Percentiles rank a stretch among this genome's conserved stretches.
phyloP scores from a whole-genome alignment of 2,329 filamentous ascomycete genomes.

The Incumbomyces lentus region DNA sequence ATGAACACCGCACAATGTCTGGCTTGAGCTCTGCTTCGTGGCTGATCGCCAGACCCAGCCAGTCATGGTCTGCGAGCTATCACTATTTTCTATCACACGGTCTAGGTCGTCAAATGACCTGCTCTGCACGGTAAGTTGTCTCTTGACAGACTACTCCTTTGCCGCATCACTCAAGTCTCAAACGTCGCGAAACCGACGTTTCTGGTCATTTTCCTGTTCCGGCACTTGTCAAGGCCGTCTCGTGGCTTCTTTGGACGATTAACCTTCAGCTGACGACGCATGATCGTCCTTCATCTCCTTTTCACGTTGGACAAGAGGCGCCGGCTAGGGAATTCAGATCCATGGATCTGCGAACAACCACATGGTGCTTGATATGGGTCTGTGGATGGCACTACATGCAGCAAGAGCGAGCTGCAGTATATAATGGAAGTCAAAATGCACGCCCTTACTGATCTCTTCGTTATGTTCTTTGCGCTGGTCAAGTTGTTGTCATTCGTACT shows the following conservation, averaged over 20 bases:
- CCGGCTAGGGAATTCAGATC: neutral
- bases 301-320: too few relatives aligned
- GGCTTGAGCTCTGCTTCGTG: too few relatives aligned
- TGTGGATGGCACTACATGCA: neutral
- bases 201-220: neutral
- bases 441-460: neutral
- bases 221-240: neutral
- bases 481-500: neutral
- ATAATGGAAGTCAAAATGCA: too few relatives aligned
- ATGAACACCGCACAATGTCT: too few relatives aligned
- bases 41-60: too few relatives aligned
- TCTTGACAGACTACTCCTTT: too few relatives aligned
- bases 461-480: neutral
- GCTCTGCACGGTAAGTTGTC: too few relatives aligned
- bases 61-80: too few relatives aligned
- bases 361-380: neutral
- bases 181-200: neutral
- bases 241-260: neutral
- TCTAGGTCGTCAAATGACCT: too few relatives aligned
- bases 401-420: neutral
- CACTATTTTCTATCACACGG: too few relatives aligned
- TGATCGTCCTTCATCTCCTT: too few relatives aligned
- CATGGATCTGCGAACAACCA: neutral
- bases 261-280: neutral
- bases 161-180: too few relatives aligned